Evolutionary conservation across 495 filamentous ascomycete species (phyloP).

Genomic region (Daldinia loculata): DNA sequence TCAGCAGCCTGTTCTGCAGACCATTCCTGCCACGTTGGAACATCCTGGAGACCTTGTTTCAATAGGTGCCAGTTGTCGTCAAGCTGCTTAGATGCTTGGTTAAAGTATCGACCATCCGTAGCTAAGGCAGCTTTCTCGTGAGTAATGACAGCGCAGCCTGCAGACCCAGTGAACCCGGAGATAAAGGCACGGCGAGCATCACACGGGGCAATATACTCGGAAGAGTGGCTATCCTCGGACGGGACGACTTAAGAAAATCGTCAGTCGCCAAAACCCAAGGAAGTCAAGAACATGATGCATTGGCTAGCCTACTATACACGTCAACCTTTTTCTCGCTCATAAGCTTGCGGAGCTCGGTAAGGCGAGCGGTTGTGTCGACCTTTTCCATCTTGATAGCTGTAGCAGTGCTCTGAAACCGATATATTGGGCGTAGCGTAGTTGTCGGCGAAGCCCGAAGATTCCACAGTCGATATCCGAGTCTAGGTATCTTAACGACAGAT

Average conservation of each 20-base stretch:
- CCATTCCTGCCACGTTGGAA: constrained; percentile 99
- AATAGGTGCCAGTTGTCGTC: constrained; percentile 91
- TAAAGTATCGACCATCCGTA: constrained; percentile 98
- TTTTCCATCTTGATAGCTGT: constrained; percentile 73
- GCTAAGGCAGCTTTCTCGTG: constrained; percentile 86
- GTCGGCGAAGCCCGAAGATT: constrained; percentile 10
- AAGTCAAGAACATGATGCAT: constrained; percentile 11
- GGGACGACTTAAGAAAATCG: constrained; percentile 75
- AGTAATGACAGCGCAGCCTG: constrained; percentile 90
- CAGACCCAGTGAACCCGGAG: constrained; percentile 94
- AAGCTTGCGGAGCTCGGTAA: constrained; percentile 78
- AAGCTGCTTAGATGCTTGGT: constrained; percentile 92
- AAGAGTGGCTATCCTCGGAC: constrained; percentile 96
- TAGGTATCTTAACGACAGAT: constrained; percentile 15
- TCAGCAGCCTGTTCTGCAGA: constrained; percentile 83
- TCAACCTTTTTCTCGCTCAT: constrained; percentile 91
- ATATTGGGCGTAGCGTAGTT: background rate
- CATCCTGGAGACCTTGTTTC: constrained; percentile 91
- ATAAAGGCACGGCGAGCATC: constrained; percentile 93
- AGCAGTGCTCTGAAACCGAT: constrained; percentile 36
- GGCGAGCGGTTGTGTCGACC: constrained; percentile 81
- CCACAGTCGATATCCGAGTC: constrained; percentile 24
- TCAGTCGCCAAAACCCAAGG: constrained; percentile 25
- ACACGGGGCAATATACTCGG: constrained; percentile 95
- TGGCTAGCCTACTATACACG: constrained; percentile 81